A percentile compares a stretch with the other conserved stretches of the same genome.
Conservation (phyloP, 2,329 filamentous ascomycete genomes). For the Cryphonectria carpinicola region DNA sequence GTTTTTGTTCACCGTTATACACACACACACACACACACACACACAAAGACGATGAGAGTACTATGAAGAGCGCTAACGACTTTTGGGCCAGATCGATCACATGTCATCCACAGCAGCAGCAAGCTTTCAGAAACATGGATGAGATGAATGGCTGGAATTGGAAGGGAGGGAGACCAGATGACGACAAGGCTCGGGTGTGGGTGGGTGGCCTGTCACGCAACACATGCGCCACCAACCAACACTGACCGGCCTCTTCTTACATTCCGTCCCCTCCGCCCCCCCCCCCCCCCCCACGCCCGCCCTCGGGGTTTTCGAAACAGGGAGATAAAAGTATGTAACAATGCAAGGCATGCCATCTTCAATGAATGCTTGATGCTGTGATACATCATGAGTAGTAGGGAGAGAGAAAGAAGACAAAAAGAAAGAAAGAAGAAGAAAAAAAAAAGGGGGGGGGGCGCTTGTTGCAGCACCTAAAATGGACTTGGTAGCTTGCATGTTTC, state of each 20-base stretch:
- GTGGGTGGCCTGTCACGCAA: background rate
- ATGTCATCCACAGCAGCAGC: background rate
- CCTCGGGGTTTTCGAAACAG: background rate
- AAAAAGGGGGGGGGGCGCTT: too few relatives aligned
- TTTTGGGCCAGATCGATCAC: conserved; percentile 11
- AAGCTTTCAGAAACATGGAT: background rate
- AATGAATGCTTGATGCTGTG: background rate
- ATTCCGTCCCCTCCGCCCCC: background rate
- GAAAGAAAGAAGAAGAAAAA: background rate
- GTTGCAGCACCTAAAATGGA: background rate
- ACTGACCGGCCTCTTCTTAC: background rate
- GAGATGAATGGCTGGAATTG: background rate
- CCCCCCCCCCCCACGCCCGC: too few relatives aligned
- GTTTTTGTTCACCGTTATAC: background rate
- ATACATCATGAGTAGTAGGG: too few relatives aligned
- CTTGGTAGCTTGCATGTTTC: background rate
- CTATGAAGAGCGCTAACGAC: background rate
- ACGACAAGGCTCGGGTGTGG: conserved; percentile 4
- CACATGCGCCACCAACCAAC: background rate
- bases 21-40: background rate
- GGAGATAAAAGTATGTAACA: background rate
- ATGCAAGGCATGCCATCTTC: background rate
- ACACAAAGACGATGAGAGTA: background rate
- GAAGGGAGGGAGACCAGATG: conserved; percentile 11
- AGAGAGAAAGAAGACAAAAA: too few relatives aligned